phyloP scores from a whole-genome alignment of 202 grass and related monocot genomes.

The Zoysia matrella region DNA sequence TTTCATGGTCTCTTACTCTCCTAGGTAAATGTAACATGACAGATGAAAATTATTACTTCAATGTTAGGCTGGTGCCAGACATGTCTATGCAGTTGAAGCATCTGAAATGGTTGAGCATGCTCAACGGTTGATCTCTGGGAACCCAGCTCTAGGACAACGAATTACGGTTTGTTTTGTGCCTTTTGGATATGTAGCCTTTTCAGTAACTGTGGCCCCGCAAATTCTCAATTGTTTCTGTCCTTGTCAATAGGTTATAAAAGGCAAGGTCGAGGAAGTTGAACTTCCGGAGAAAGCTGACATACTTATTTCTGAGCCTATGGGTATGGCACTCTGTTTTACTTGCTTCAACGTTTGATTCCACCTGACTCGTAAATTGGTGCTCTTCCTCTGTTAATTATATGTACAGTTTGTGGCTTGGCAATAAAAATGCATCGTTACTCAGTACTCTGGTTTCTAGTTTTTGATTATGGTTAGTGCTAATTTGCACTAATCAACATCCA shows the following conservation, averaged over 20 bases:
- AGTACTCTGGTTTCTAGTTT: neutral
- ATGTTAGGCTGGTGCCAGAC: constrained; percentile 91
- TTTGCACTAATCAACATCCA: too few relatives aligned
- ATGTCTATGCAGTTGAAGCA: constrained; percentile 98
- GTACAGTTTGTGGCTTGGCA: neutral
- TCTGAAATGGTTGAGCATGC: constrained; percentile 99
- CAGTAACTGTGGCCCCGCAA: constrained; percentile 18
- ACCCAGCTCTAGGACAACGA: constrained; percentile 80
- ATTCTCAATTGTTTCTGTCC: constrained; percentile 13
- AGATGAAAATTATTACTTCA: constrained; percentile 34
- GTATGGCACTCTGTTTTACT: constrained; percentile 48
- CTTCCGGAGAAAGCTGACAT: constrained; percentile 99
- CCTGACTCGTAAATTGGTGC: neutral
- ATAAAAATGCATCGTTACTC: neutral
- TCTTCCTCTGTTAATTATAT: neutral
- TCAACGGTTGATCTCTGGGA: constrained; percentile 80
- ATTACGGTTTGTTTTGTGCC: constrained; percentile 82
- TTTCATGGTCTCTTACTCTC: constrained; percentile 16
- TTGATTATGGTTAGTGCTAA: too few relatives aligned
- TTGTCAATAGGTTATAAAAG: constrained; percentile 78
- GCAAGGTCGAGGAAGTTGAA: constrained; percentile 97
- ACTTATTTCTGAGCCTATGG: constrained; percentile 98
- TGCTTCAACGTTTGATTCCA: constrained; percentile 7
- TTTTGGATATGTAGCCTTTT: constrained; percentile 23
- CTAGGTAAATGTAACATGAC: constrained; percentile 28